Conservation (phyloP, 805 yeast genomes). For the Candida sphagnicola region DNA sequence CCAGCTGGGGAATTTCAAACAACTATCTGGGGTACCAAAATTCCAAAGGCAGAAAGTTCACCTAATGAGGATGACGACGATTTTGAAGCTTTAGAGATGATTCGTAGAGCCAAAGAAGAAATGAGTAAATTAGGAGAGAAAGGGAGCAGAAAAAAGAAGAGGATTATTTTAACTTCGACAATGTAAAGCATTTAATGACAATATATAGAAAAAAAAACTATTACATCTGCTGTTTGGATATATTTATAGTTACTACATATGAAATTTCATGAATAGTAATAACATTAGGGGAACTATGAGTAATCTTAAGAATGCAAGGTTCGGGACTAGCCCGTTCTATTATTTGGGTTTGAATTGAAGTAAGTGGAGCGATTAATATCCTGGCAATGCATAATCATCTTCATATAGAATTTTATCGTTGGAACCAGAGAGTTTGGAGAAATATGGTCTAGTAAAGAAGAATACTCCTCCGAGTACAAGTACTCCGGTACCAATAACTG, state of each 20-base stretch:
- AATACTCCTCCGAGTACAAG: constrained; percentile 38
- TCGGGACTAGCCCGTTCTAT: not conserved
- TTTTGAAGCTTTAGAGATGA: constrained; percentile 48
- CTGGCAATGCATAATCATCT: constrained; percentile 8
- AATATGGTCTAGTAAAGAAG: constrained; percentile 11
- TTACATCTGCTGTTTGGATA: not conserved
- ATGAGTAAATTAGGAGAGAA: constrained; percentile 25
- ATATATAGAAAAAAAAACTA: not conserved
- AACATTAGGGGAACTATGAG: not conserved
- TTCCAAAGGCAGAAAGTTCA: constrained; percentile 23
- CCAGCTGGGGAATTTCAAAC: constrained; percentile 32
- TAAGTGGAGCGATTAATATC: not conserved
- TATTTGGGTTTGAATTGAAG: not conserved
- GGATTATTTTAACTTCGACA: constrained; percentile 31
- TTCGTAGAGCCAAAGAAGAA: constrained; percentile 48
- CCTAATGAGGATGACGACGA: constrained; percentile 29
- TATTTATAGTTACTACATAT: not conserved
- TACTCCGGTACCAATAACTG: constrained; percentile 48
- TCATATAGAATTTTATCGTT: constrained; percentile 10
- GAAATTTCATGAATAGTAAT: no score
- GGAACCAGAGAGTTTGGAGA: not conserved
- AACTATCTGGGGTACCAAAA: constrained; percentile 77
- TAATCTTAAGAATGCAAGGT: not conserved
- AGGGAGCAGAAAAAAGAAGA: constrained; percentile 44
- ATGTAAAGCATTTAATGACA: not conserved